These are phyloP conservation scores for Paracoccidioides brasiliensis DNA, from an alignment of 2,329 filamentous ascomycete species.

Conservation along the genomic window DNA sequence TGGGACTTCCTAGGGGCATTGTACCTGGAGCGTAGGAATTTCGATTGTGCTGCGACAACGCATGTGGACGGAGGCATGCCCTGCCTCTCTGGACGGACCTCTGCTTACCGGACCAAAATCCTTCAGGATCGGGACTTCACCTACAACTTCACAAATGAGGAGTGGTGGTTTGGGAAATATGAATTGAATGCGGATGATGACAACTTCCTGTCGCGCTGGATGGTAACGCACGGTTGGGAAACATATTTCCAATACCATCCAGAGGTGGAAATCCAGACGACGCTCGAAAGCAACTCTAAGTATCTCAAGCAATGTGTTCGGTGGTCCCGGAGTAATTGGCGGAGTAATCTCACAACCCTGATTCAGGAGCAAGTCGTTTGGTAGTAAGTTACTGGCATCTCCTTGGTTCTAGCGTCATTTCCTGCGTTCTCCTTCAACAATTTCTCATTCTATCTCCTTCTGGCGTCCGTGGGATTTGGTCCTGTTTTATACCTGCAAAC, in stretches of 20 bases:
- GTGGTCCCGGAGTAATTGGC: constrained; percentile 96
- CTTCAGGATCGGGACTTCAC: constrained; percentile 75
- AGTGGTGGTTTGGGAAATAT: constrained; percentile 63
- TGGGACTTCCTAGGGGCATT: constrained; percentile 87
- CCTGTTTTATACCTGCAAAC: neutral
- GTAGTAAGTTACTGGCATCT: constrained; percentile 50
- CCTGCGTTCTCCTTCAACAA: neutral
- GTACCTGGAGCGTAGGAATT: constrained; percentile 88
- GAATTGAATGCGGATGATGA: constrained; percentile 94
- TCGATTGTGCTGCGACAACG: constrained; percentile 91
- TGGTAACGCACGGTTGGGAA: constrained; percentile 84
- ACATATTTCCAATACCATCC: constrained; percentile 90
- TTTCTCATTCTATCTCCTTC: too few species aligned
- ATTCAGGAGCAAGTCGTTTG: constrained; percentile 72
- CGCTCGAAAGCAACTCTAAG: constrained; percentile 74
- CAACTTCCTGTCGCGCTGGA: constrained; percentile 95
- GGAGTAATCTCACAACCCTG: constrained; percentile 87
- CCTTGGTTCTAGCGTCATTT: neutral
- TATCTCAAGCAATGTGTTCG: constrained; percentile 88
- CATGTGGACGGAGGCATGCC: constrained; percentile 92
- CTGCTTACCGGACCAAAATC: constrained; percentile 81
- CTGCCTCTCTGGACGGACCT: constrained; percentile 88
- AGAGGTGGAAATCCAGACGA: constrained; percentile 85
- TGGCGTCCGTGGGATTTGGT: neutral
- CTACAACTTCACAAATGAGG: constrained; percentile 80